Conservation (phyloP, 495 filamentous ascomycete genomes). For the Penicillium manginii region DNA sequence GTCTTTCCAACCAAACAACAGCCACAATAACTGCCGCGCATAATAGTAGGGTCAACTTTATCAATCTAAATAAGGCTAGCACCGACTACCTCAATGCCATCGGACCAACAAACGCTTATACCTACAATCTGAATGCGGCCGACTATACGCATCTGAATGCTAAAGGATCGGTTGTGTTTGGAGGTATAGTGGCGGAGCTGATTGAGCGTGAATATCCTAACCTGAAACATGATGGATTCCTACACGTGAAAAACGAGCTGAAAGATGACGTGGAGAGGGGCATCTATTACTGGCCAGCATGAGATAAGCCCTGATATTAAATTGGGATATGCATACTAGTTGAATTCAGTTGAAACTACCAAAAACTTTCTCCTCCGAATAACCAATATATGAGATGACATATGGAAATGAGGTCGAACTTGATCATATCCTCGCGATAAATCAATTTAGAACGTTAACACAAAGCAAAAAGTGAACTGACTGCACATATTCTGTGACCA, state of each 20-base stretch:
- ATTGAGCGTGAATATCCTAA: constrained; percentile 26
- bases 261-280: constrained; percentile 34
- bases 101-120: constrained; percentile 39
- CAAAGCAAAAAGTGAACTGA: not conserved
- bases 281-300: constrained; percentile 28
- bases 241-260: constrained; percentile 32
- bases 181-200: constrained; percentile 47
- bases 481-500: no score
- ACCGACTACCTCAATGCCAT: constrained; percentile 49
- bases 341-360: no score
- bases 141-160: constrained; percentile 54
- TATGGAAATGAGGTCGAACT: no score
- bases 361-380: no score
- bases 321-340: no score
- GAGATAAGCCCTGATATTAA: not conserved
- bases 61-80: constrained; percentile 50
- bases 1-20: constrained; percentile 40
- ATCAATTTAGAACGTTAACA: no score
- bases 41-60: constrained; percentile 22
- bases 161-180: constrained; percentile 48
- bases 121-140: constrained; percentile 39
- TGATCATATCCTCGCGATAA: no score
- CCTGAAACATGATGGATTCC: constrained; percentile 27
- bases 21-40: constrained; percentile 46
- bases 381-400: no score